These are phyloP conservation scores for Gnomoniopsis smithogilvyi DNA, from an alignment of 2,329 filamentous ascomycete genomes.

Conservation along the genomic window DNA sequence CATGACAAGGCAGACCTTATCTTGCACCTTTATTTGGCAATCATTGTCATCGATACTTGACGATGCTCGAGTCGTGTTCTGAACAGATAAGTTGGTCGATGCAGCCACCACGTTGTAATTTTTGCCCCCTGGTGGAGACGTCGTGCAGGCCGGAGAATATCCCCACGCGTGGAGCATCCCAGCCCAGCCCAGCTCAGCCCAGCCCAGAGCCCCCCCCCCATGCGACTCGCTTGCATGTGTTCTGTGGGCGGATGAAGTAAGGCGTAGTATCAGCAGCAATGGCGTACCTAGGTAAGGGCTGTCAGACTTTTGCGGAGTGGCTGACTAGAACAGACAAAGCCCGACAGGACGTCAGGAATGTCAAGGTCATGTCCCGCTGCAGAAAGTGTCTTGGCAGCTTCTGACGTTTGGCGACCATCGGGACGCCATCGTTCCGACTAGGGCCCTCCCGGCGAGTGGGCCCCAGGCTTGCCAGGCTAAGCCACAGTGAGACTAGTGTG, in stretches of 20 bases:
- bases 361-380: not conserved
- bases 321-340: too few relatives aligned
- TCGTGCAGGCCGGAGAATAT: not conserved
- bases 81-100: too few relatives aligned
- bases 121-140: not conserved
- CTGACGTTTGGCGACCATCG: conserved; percentile 9
- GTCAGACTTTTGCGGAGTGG: not conserved
- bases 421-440: conserved; percentile 6
- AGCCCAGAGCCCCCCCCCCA: not conserved
- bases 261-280: not conserved
- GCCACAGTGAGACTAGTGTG: conserved; percentile 1
- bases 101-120: not conserved
- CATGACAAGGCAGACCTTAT: not conserved
- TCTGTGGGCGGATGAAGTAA: not conserved
- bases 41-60: not conserved
- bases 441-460: not conserved
- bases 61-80: not conserved
- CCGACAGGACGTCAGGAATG: too few relatives aligned
- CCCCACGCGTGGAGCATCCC: not conserved
- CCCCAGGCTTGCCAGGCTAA: not conserved
- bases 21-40: not conserved
- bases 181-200: not conserved
- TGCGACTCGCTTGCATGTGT: not conserved
- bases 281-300: not conserved
- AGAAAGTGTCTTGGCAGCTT: conserved; percentile 1